These are phyloP conservation scores for Malus asiatica DNA, from an alignment of 306 rosid genomes.

Conservation along the genomic window DNA sequence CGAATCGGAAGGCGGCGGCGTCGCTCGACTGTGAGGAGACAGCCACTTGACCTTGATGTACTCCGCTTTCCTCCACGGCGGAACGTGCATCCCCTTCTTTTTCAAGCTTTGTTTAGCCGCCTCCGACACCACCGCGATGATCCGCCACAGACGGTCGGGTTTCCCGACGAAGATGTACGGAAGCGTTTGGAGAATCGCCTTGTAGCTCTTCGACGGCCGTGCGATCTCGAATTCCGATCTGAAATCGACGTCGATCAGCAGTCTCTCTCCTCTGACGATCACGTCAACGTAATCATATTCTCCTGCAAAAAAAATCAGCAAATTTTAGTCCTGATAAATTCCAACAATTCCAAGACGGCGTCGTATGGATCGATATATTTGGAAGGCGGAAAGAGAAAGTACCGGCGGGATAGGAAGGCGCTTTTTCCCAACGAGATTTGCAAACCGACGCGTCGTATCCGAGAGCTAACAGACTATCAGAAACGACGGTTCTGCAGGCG, in stretches of 20 bases:
- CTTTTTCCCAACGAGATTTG: constrained; percentile 90
- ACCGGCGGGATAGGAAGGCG: constrained; percentile 61
- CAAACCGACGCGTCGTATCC: constrained; percentile 85
- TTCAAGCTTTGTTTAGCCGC: constrained; percentile 73
- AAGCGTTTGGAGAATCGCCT: constrained; percentile 51
- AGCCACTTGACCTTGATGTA: constrained; percentile 79
- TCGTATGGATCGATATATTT: not conserved
- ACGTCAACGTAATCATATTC: constrained; percentile 76
- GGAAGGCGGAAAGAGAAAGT: not conserved
- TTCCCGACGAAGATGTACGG: constrained; percentile 64
- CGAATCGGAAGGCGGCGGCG: not conserved
- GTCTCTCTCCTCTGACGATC: constrained; percentile 33
- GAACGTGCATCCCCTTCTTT: constrained; percentile 68
- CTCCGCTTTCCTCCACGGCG: constrained; percentile 72
- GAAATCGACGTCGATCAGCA: constrained; percentile 66
- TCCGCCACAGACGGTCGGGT: constrained; percentile 47
- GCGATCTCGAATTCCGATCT: constrained; percentile 78
- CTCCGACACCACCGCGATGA: constrained; percentile 56
- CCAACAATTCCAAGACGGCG: not conserved
- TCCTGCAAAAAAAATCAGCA: constrained; percentile 23
- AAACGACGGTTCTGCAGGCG: constrained; percentile 37
- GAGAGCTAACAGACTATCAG: constrained; percentile 39
- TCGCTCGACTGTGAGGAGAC: constrained; percentile 35
- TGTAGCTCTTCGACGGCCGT: constrained; percentile 56
- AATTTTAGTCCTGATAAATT: not conserved